These are phyloP conservation scores for Excoecaria cochinchinensis DNA, from an alignment of 345 rosid genomes.

Conservation along the genomic window DNA sequence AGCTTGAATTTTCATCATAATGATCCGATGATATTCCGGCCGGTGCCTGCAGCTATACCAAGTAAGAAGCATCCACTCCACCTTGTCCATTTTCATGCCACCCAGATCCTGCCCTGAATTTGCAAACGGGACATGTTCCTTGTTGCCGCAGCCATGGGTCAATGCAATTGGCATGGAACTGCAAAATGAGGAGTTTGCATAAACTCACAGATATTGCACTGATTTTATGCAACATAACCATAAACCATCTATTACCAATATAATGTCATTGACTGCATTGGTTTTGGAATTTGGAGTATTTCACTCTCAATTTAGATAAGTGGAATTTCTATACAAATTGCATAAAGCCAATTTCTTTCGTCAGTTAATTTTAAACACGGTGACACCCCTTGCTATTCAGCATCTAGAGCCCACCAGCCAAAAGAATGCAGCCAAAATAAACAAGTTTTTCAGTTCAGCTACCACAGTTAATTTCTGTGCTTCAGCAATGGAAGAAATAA, in stretches of 20 bases:
- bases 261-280: not conserved
- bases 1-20: not conserved
- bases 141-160: slow-evolving; percentile 81
- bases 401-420: not conserved
- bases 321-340: not conserved
- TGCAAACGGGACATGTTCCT: slow-evolving; percentile 87
- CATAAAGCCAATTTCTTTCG: not conserved
- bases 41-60: slow-evolving; percentile 36
- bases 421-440: not conserved
- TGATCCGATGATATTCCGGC: slow-evolving; percentile 15
- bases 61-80: slow-evolving; percentile 49
- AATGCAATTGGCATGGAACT: slow-evolving; percentile 82
- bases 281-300: not conserved
- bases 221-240: not conserved
- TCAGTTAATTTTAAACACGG: not conserved
- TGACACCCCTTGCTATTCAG: not conserved
- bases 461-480: too few species aligned
- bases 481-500: too few species aligned
- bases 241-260: not conserved
- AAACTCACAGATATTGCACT: not conserved
- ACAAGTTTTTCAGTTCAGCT: too few species aligned
- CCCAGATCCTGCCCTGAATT: slow-evolving; percentile 62
- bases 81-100: slow-evolving; percentile 47
- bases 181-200: slow-evolving; percentile 21
- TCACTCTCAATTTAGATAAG: not conserved